These are phyloP conservation scores for Camellia sinensis DNA, from an alignment of 148 eudicot genomes.

Conservation along the genomic window DNA sequence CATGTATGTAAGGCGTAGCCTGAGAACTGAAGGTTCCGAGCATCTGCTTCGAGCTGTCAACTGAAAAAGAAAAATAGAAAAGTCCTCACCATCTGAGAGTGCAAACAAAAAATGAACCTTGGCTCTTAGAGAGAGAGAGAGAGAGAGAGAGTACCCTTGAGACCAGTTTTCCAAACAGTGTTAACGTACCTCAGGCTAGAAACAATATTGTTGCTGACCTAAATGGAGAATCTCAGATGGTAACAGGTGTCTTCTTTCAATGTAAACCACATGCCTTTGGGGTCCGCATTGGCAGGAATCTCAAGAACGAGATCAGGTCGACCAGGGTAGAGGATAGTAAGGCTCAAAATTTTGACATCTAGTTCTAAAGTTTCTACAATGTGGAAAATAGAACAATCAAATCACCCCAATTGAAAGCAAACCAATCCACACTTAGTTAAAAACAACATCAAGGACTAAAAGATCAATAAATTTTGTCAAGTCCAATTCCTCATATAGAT, in stretches of 20 bases:
- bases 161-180: conserved; percentile 56
- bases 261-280: conserved; percentile 51
- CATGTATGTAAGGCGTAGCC: conserved; percentile 46
- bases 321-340: conserved; percentile 40
- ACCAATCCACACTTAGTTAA: no score
- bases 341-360: conserved; percentile 52
- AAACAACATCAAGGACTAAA: no score
- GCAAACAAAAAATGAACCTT: no score
- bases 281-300: conserved; percentile 53
- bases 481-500: no score
- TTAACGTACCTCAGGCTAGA: conserved; percentile 52
- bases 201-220: conserved; percentile 48
- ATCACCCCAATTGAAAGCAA: no score
- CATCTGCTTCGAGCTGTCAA: conserved; percentile 52
- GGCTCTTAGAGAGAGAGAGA: background rate
- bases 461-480: no score
- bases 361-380: conserved; percentile 48
- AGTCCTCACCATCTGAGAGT: no score
- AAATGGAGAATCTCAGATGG: conserved; percentile 46
- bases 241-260: conserved; percentile 54
- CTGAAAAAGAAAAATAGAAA: conserved; percentile 17
- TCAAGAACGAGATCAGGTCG: conserved; percentile 45
- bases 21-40: conserved; percentile 61
- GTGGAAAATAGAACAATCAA: no score
- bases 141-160: conserved; percentile 34